phyloP scores from a whole-genome alignment of 2,329 filamentous ascomycete genomes.

The Epicoccum nigrum region DNA sequence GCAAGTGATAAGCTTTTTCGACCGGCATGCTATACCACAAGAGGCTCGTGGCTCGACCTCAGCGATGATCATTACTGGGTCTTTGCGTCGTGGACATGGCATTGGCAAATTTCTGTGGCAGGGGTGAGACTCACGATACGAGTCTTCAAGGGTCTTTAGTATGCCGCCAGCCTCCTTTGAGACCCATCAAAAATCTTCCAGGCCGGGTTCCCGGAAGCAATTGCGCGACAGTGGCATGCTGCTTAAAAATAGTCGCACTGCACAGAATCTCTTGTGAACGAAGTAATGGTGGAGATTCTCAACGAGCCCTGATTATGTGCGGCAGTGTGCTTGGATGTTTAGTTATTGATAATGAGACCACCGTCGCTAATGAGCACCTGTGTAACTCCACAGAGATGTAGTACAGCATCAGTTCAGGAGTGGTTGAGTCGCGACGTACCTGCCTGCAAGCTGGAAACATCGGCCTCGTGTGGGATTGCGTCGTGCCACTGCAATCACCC shows the following conservation, averaged over 20 bases:
- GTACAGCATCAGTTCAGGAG: slow-evolving; percentile 3
- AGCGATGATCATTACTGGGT: background rate
- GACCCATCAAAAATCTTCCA: slow-evolving; percentile 16
- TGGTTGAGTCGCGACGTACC: background rate
- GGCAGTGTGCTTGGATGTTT: background rate
- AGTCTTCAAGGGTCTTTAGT: background rate
- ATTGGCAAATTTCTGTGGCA: slow-evolving; percentile 15
- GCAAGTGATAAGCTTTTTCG: slow-evolving; percentile 13
- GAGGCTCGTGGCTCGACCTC: slow-evolving; percentile 6
- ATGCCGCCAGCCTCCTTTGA: slow-evolving; percentile 11
- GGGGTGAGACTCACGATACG: slow-evolving; percentile 5
- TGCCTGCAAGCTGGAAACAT: slow-evolving; percentile 2
- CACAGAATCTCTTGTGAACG: background rate
- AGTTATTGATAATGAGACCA: background rate
- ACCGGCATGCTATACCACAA: slow-evolving; percentile 4
- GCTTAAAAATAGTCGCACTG: slow-evolving; percentile 14
- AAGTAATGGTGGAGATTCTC: background rate
- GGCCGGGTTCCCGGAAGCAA: slow-evolving; percentile 2
- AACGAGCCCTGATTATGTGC: slow-evolving; percentile 5
- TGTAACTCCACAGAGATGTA: slow-evolving; percentile 5
- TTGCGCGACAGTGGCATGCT: slow-evolving; percentile 1
- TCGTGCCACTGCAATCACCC: slow-evolving; percentile 11
- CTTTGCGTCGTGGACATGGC: slow-evolving; percentile 12
- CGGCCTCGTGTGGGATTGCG: slow-evolving; percentile 9
- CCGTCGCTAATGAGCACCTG: slow-evolving; percentile 2